Conservation (phyloP, 257 asterid species). For the Capsicum rhomboideum region DNA sequence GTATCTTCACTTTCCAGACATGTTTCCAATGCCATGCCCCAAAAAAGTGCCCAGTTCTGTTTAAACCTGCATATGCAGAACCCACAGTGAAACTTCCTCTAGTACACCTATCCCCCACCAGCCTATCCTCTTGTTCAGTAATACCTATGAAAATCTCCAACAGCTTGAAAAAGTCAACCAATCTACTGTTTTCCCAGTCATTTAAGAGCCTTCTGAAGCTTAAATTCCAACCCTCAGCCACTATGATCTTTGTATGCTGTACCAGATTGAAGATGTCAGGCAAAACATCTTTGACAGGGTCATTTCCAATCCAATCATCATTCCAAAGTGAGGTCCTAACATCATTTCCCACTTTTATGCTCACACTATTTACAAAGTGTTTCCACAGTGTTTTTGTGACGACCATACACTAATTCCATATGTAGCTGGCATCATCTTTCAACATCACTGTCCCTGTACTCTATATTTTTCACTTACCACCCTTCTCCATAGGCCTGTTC, state of each 20-base stretch:
- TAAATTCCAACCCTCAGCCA: not conserved
- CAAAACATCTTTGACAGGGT: not conserved
- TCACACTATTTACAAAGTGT: not conserved
- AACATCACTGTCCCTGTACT: not conserved
- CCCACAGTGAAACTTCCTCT: not conserved
- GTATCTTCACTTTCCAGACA: not conserved
- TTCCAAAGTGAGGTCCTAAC: not conserved
- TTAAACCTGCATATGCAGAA: not conserved
- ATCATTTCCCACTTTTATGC: not conserved
- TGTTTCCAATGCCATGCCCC: not conserved
- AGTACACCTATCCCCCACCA: not conserved
- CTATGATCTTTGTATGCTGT: not conserved
- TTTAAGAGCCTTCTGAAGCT: not conserved
- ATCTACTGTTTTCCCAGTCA: not conserved
- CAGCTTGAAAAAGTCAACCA: not conserved
- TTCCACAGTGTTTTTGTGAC: not conserved
- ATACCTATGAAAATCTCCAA: not conserved
- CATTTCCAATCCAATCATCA: not conserved
- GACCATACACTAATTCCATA: not conserved
- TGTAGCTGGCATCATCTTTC: not conserved
- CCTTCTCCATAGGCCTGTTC: not conserved
- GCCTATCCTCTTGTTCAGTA: not conserved
- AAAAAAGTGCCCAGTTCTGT: not conserved
- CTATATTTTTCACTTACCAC: not conserved
- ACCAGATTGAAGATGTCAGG: not conserved